Evolutionary conservation across 2,329 filamentous ascomycete genomes (phyloP), one percentile per base, ranked within the genome.

Genomic region (Periconia sp.): DNA sequence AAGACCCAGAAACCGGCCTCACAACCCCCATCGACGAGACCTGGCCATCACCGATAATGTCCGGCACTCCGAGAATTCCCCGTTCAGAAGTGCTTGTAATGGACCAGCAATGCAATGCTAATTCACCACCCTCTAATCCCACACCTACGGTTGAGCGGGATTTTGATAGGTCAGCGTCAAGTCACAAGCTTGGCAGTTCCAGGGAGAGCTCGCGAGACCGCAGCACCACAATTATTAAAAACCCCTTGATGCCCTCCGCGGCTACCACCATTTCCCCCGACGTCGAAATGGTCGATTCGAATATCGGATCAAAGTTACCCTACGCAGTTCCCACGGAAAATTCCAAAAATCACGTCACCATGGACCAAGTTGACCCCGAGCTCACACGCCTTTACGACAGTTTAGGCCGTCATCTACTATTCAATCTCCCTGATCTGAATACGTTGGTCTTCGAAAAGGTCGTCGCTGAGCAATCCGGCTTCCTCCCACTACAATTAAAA

Each of bases 401-500:
- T n/a, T 8, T 55, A 15, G 48, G 48, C 14, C 18, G 10, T 9
- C 44, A 51, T 6, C 27, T 47, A 13, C 45, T 52, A 10, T 55
- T 45, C 7, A 44, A 35, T 15, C 23, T 55, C 17, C 53, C 53
- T 18, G 19, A 45, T 6, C n/a, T 51, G 13, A 31, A 40, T 5
- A 37, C 45, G 11, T 35, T 47, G 35, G 47, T 43, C 5, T 55
- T 55, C 45, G 46, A 46, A 18, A 33, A 46, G 3, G 40, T 51
- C 17, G 33, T 41, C 31, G 41, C n/a, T 13, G 33, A 10, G 1
- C 45, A 49, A 15, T 30, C 45, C 13, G 49, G 48, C n/a, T 48
- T 45, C 19, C 45, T 55, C 14, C 18, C n/a, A 14, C 13, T 55
- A 11, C 53, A 48, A 23, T 31, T 55, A 8, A 45, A 51, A 6